Evolutionary conservation across 1,284 basidiomycete genomes (phyloP).

Genomic region (Polyporus tsugae): DNA sequence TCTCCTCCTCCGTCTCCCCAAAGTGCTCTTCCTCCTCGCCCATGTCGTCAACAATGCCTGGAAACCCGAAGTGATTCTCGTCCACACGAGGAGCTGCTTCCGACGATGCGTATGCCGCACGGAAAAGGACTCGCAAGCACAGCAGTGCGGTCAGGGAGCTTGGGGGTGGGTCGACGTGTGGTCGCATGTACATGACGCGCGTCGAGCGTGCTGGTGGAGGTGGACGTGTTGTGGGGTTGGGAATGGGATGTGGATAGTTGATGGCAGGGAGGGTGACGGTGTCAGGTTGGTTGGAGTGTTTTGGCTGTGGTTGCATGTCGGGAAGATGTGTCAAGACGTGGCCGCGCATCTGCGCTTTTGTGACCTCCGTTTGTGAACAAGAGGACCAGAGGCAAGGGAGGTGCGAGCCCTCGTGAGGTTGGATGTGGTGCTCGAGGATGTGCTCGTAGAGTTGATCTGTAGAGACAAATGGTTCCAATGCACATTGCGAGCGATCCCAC

Average conservation of each 20-base stretch:
- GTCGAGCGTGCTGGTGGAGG: constrained; percentile 70
- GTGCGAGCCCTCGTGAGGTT: constrained; percentile 51
- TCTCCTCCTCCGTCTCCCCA: constrained; percentile 54
- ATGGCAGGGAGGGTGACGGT: constrained; percentile 67
- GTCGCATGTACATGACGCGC: constrained; percentile 61
- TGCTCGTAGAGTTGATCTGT: constrained; percentile 75
- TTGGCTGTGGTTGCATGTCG: constrained; percentile 56
- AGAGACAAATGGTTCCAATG: constrained; percentile 52
- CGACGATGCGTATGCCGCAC: constrained; percentile 72
- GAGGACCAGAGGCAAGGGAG: constrained; percentile 71
- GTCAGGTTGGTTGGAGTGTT: constrained; percentile 72
- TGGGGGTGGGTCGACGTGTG: constrained; percentile 71
- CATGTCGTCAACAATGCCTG: constrained; percentile 74
- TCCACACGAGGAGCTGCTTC: constrained; percentile 78
- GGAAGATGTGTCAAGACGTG: constrained; percentile 82
- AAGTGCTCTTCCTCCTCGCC: constrained; percentile 55
- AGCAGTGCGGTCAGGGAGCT: constrained; percentile 78
- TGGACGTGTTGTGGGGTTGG: constrained; percentile 67
- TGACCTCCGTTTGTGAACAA: constrained; percentile 57
- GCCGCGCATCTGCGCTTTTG: constrained; percentile 60
- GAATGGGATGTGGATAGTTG: constrained; percentile 60
- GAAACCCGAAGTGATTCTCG: constrained; percentile 85
- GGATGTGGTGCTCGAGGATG: constrained; percentile 61
- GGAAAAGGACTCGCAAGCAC: constrained; percentile 78
- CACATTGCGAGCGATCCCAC: constrained; percentile 70